Conservation (phyloP, 163 green algal genomes). For the Trebouxia gelatinosa region DNA sequence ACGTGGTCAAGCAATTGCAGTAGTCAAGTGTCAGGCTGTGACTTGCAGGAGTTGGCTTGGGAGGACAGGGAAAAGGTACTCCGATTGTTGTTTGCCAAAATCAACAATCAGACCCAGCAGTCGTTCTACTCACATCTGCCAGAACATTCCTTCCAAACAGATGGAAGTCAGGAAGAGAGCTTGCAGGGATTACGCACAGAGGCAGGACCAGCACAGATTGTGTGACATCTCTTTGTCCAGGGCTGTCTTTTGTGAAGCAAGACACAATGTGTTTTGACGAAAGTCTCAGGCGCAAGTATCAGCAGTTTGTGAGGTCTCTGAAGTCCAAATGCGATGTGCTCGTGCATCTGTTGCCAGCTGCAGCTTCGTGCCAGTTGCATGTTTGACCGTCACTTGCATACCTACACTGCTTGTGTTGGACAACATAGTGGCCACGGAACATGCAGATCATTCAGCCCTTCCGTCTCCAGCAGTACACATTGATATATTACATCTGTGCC, state of each 20-base stretch:
- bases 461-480: neutral
- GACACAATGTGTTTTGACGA: neutral
- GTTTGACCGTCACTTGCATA: neutral
- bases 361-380: neutral
- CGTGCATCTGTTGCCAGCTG: neutral
- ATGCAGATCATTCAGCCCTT: neutral
- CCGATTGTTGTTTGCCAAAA: slow-evolving; percentile 78
- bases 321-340: neutral
- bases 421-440: neutral
- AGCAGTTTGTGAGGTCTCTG: neutral
- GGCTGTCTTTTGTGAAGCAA: neutral
- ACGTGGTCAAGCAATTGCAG: neutral
- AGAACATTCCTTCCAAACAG: slow-evolving; percentile 38
- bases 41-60: slow-evolving; percentile 80
- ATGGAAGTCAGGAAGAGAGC: slow-evolving; percentile 3
- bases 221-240: neutral
- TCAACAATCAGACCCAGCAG: neutral
- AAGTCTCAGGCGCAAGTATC: neutral
- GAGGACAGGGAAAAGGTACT: slow-evolving; percentile 83
- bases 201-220: neutral
- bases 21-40: too few species aligned
- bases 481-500: neutral
- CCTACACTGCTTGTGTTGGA: neutral
- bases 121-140: slow-evolving; percentile 44
- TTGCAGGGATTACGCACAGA: slow-evolving; percentile 35